Evolutionary conservation across 306 rosid genomes (phyloP).

Genomic region (Potentilla sterilis): DNA sequence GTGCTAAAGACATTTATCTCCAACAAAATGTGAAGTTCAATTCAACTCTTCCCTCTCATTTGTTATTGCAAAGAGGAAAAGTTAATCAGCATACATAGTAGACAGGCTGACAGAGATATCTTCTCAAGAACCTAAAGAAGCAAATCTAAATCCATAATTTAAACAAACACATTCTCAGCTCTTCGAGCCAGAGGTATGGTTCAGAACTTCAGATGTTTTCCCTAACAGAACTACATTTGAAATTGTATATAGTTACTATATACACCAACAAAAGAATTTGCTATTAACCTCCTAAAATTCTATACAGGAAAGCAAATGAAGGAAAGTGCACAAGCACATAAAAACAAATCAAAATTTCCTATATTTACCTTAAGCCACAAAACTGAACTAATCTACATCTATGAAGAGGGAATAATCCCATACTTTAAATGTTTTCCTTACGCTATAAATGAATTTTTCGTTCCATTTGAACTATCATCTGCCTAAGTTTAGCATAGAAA

Average conservation of each 20-base stretch:
- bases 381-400: constrained; percentile 3
- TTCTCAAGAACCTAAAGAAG: not conserved
- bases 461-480: constrained; percentile 31
- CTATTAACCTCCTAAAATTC: not conserved
- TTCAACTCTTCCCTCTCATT: not conserved
- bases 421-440: not conserved
- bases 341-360: constrained; percentile 1
- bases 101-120: not conserved
- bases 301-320: not conserved
- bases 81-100: too few relatives aligned
- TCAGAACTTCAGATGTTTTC: not conserved
- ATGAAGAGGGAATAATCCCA: not conserved
- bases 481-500: constrained; percentile 36
- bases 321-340: too few relatives aligned
- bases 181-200: not conserved
- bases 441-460: not conserved
- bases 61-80: not conserved
- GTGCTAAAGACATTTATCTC: not conserved
- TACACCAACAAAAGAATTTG: not conserved
- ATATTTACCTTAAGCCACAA: constrained; percentile 1
- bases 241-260: not conserved
- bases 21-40: not conserved
- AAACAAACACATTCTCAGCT: not conserved
- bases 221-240: not conserved
- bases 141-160: not conserved